phyloP scores from a whole-genome alignment of 371 early-diverging fungal genomes.

The Conidiobolus incongruus region DNA sequence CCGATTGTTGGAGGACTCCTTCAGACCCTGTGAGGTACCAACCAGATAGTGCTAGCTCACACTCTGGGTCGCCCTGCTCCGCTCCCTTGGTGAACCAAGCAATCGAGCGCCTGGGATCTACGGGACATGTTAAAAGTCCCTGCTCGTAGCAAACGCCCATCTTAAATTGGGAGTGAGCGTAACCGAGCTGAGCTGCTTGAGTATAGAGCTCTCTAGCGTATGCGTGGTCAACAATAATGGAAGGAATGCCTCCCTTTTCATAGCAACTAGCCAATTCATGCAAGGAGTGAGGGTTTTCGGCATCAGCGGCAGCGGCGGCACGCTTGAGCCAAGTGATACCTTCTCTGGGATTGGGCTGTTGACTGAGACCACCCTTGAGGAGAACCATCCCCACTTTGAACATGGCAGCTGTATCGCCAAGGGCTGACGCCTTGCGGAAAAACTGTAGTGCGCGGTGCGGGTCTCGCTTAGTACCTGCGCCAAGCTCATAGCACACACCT shows the following conservation, averaged over 20 bases:
- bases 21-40: constrained; percentile 81
- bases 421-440: constrained; percentile 80
- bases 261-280: constrained; percentile 79
- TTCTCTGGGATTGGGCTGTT: constrained; percentile 51
- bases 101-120: constrained; percentile 76
- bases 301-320: constrained; percentile 70
- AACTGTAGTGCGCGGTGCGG: constrained; percentile 63
- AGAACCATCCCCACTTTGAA: constrained; percentile 81
- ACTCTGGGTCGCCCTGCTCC: constrained; percentile 60
- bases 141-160: constrained; percentile 89
- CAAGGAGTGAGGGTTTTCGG: constrained; percentile 74
- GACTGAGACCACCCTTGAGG: constrained; percentile 52
- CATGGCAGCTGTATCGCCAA: constrained; percentile 89
- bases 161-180: constrained; percentile 79
- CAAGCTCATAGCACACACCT: constrained; percentile 91
- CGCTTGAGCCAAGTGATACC: constrained; percentile 84
- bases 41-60: constrained; percentile 63
- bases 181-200: constrained; percentile 80
- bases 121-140: constrained; percentile 65
- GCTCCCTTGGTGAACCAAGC: constrained; percentile 91
- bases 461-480: constrained; percentile 80
- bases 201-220: constrained; percentile 79
- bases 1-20: constrained; percentile 49
- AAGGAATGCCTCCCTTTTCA: constrained; percentile 56
- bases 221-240: constrained; percentile 51